Evolutionary conservation across 140 eudicot genomes (phyloP), one percentile per base, ranked within the genome.

Genomic region (Oenanthe javanica): DNA sequence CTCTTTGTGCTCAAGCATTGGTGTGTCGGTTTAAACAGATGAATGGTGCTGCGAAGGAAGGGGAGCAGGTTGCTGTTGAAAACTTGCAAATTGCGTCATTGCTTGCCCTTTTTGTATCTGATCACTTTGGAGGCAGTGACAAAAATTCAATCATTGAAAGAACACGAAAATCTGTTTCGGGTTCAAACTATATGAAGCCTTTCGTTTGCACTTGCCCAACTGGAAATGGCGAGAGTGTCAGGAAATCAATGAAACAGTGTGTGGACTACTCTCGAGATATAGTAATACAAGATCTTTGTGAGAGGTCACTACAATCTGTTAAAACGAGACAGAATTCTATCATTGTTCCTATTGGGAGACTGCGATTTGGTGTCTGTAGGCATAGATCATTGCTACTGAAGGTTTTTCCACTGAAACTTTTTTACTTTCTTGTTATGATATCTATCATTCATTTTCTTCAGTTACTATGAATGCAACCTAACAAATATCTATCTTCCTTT

Each of bases 51-150:
- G 72, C 77, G 19, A 76, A 64, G 47, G 84, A 79, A 63, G 78
- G 73, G 36, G 87, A 84, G 27, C 87, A 82, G 48, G 18, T 61
- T 78, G 81, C 81, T 50, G 70, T 71, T 67, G 91, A 87, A 82
- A 83, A 72, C 77, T 81, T 91, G 81, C 97, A 90, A 77, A 86
- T 84, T 49, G 97, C 96, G 36, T 95, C 97, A 6, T 80, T 91
- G 89, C 98, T 95, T 85, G 97, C 97, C 25, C 89, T 90, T 69
- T 93, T 90, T 85, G 97, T 95, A 73, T 95, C 99, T 0, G 95
- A 93, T 85, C 97, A 89, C 78, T 91, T 92, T 87, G 99, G 99
- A 82, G 99, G 99, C 79, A 89, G 97, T 79, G 99, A 95, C 74
- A 95, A 80, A 90, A 89, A 89, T 83, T 79, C 81, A 63, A 51